These are phyloP conservation scores for Candida orba DNA, from an alignment of 805 yeast genomes.

Conservation along the genomic window DNA sequence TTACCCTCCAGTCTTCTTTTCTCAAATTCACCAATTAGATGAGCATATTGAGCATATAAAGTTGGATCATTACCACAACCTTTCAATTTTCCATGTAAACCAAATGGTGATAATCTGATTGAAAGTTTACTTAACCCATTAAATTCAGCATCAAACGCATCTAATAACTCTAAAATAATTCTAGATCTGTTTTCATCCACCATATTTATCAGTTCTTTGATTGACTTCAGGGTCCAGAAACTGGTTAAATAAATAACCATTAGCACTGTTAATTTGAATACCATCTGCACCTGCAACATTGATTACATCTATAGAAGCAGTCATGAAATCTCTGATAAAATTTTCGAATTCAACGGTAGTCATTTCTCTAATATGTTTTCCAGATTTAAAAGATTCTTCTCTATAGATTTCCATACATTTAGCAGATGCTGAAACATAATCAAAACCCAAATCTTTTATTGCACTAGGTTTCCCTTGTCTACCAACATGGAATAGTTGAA, in stretches of 20 bases:
- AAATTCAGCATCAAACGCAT: constrained; percentile 2
- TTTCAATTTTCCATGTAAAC: constrained; percentile 23
- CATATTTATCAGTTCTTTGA: constrained; percentile 44
- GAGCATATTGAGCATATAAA: constrained; percentile 32
- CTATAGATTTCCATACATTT: constrained; percentile 12
- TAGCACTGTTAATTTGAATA: constrained; percentile 61
- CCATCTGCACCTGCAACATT: constrained; percentile 39
- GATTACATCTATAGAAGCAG: constrained; percentile 34
- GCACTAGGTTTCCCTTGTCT: constrained; percentile 25
- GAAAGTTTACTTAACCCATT: constrained; percentile 8
- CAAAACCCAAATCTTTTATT: constrained; percentile 28
- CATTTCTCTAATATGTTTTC: constrained; percentile 21
- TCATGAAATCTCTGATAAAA: constrained; percentile 31
- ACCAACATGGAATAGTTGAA: constrained; percentile 45
- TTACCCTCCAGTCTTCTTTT: constrained; percentile 29
- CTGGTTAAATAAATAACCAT: constrained; percentile 54
- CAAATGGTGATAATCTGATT: constrained; percentile 34
- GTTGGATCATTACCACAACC: constrained; percentile 23
- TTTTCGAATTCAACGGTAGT: constrained; percentile 27
- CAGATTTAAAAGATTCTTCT: constrained; percentile 27
- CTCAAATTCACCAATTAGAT: constrained; percentile 35
- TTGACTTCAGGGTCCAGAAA: constrained; percentile 42
- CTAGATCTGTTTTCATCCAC: constrained; percentile 46
- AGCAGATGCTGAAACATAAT: constrained; percentile 31
- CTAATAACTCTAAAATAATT: constrained; percentile 33